Base-by-base conservation (phyloP, 2,329 filamentous ascomycete genomes). In the Epichloe aotearoae region DNA sequence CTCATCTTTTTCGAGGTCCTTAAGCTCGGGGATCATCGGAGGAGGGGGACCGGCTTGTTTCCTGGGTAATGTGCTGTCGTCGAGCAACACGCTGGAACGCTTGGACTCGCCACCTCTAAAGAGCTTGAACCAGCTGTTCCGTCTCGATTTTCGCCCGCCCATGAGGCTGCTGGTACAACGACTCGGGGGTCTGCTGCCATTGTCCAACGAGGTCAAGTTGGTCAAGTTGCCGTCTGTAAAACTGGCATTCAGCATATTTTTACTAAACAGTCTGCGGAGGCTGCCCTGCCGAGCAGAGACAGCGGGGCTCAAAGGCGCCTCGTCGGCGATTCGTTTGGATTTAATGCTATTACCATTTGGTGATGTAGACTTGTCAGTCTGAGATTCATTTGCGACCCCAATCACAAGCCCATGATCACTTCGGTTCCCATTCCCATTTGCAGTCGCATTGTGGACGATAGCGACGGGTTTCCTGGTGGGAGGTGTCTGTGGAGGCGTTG, bases 11-110 rank as follows among this genome's bases (percentile, higher is more conserved):
- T 77, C 70, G 50, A 80, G 66, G 46, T 73, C 70, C 58, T 65
- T 69, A 47, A 81, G 66, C 60, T 81, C 77, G 19, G 78, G 78
- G 47, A 82, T 80, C 75, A 75, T 80, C 23, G 78, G 78, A 38
- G 78, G 76, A 51, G 77, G 78, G 8, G 77, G 76, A 11, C 73
- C 74, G 37, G 62, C 55, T 5, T 68, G 63, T 54, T 71, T 72
- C 59, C 61, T 58, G 46, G 64, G 56, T 26, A 61, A 49, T 45
- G 60, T 57, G 41, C 54, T 48, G 23, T 69, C 66, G 44, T 73
- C 67, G 51, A 71, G 67, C 45, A 71, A 55, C 52, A 72, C 60
- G 59, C 70, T 74, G 44, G 69, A 59, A 40, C 74, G 73, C 57
- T 64, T 63, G 42, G 61, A 54, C 17, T 68, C 65, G 47, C 67